Conservation (phyloP, 2,329 filamentous ascomycete species). For the Tolypocladium endophyticum region DNA sequence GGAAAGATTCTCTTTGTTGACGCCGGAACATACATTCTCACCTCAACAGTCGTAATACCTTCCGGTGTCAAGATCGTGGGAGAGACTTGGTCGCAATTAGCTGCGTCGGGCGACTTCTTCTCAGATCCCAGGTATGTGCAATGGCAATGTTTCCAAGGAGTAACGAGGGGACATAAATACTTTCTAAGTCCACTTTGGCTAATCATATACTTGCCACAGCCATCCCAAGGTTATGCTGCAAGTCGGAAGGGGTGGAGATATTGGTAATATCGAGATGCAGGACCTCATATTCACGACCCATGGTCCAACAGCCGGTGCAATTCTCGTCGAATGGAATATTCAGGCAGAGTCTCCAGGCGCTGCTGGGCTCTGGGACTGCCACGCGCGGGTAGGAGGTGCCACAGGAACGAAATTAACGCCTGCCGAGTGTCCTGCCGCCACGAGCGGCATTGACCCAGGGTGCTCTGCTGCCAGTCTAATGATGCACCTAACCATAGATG, state of each 20-base stretch:
- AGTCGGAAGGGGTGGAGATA: conserved; percentile 49
- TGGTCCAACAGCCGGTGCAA: conserved; percentile 55
- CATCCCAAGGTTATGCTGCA: conserved; percentile 52
- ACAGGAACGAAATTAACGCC: conserved; percentile 55
- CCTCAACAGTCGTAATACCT: conserved; percentile 21
- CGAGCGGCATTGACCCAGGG: conserved; percentile 32
- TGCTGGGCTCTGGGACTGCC: conserved; percentile 51
- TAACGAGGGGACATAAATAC: too few species aligned
- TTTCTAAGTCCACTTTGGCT: too few species aligned
- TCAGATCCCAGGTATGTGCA: conserved; percentile 1
- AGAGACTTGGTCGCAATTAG: conserved; percentile 20
- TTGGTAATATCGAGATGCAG: conserved; percentile 57
- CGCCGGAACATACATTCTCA: conserved; percentile 29
- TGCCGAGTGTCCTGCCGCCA: conserved; percentile 41
- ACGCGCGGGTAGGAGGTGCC: conserved; percentile 62
- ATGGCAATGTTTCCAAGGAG: too few species aligned
- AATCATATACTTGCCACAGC: too few species aligned
- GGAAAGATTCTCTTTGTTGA: conserved; percentile 27
- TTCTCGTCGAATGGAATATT: conserved; percentile 57
- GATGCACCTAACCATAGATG: conserved; percentile 32
- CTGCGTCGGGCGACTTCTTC: conserved; percentile 10
- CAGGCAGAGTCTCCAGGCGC: conserved; percentile 1
- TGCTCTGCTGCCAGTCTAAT: conserved; percentile 50
- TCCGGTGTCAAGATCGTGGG: conserved; percentile 22
- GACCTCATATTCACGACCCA: conserved; percentile 58